Evolutionary conservation across 768 basidiomycete genomes (phyloP), one percentile per base, ranked within the genome.

Genomic region (Hypholoma sublateritium): DNA sequence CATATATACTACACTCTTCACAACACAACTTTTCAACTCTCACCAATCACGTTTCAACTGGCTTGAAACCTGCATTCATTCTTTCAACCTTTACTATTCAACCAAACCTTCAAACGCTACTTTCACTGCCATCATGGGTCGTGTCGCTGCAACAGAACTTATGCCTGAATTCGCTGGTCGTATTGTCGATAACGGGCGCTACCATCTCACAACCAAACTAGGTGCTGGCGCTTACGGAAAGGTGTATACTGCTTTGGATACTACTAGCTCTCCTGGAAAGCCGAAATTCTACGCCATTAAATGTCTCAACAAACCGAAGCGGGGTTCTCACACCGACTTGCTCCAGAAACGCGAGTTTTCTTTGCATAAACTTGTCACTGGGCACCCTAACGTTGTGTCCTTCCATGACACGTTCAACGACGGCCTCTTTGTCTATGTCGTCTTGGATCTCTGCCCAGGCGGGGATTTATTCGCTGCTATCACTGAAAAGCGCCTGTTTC

Each of bases 391-490:
- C 61, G 79, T 97, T 66, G 80, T 93, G 55, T 85, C 85, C 2
- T 74, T 94, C 49, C 83, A 87, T 67, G 77, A 82, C 22, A 76
- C 83, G 55, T 75, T 91, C 66, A 77, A 79, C 56, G 86, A 90
- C 60, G 77, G 78, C 19, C 69, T 74, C 17, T 86, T 77, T 67
- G 67, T 91, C 61, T 94, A 87, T 73, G 78, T 93, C 60, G 79
- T 89, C 47, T 72, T 87, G 62, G 84, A 86, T 55, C 72, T 80
- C 34, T 82, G 78, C 58, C 49, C 69, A 13, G 82, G 81, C 46
- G 87, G 89, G 3, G 90, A 93, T 69, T 70, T 94, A 47, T 90
- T 88, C 64, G 77, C 71, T 53, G 85, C 84, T n/a, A 88, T 92
- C 70, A 87, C 83, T 59, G 76, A 80, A 54, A 67, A 72, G 28